A percentile compares a stretch with the other conserved stretches of the same genome.
These are phyloP conservation scores for Tillandsia fasciculata DNA, from an alignment of 176 grass and related monocot genomes.

Conservation along the genomic window DNA sequence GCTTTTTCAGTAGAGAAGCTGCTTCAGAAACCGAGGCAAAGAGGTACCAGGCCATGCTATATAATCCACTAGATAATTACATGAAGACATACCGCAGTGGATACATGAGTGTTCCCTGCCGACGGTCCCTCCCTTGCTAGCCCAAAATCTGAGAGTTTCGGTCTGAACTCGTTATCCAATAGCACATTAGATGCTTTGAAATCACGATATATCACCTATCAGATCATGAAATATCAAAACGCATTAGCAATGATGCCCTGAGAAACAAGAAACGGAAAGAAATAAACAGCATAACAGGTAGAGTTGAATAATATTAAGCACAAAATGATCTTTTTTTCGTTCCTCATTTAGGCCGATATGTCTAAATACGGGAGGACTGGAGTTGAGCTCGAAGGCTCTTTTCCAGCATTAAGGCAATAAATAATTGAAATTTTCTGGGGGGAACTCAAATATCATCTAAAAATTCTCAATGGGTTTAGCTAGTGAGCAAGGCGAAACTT, in stretches of 20 bases:
- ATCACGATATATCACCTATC: constrained; percentile 84
- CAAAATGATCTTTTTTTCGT: too few species aligned
- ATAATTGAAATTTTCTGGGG: too few species aligned
- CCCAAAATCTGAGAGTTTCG: constrained; percentile 83
- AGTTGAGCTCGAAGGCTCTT: too few species aligned
- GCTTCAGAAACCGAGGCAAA: not conserved
- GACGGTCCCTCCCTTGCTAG: constrained; percentile 74
- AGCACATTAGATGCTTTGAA: constrained; percentile 89
- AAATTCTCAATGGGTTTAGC: too few species aligned
- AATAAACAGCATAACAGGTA: not conserved
- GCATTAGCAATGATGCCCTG: not conserved
- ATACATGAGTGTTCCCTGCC: constrained; percentile 60
- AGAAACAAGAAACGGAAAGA: not conserved
- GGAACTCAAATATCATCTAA: too few species aligned
- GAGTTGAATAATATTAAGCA: too few species aligned
- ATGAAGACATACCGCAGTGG: constrained; percentile 45
- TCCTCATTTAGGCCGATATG: too few species aligned
- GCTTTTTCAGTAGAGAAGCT: not conserved
- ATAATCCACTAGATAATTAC: too few species aligned
- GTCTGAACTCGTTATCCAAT: constrained; percentile 54
- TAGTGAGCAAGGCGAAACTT: too few species aligned
- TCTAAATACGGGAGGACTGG: too few species aligned
- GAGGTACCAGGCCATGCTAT: too few species aligned
- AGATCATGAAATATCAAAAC: constrained; percentile 1
- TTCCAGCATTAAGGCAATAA: too few species aligned